phyloP scores from a whole-genome alignment of 2,329 filamentous ascomycete species.

The Arthrobotrys megalospora region DNA sequence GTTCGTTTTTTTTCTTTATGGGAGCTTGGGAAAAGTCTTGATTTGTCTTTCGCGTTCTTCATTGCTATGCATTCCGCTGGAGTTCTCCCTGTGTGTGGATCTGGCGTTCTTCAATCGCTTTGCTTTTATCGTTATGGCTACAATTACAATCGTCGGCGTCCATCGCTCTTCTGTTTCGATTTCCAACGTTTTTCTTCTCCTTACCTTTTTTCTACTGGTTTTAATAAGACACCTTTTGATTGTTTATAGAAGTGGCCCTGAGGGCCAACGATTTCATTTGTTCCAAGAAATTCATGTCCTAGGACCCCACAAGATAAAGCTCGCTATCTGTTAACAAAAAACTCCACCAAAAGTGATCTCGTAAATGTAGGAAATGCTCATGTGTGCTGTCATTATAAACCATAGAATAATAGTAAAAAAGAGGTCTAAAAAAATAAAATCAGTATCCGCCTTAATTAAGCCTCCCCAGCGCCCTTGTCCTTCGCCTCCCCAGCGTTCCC shows the following conservation, averaged over 20 bases:
- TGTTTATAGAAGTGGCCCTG: neutral
- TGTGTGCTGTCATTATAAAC: neutral
- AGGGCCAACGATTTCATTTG: neutral
- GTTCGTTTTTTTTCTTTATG: neutral
- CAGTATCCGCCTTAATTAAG: neutral
- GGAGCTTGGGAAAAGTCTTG: constrained; percentile 18
- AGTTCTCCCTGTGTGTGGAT: neutral
- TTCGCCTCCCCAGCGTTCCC: constrained; percentile 4
- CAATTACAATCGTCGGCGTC: neutral
- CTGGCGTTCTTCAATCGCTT: neutral
- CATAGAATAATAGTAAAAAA: neutral
- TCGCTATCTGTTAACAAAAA: neutral
- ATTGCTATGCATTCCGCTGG: neutral
- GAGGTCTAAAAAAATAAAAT: neutral
- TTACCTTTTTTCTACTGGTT: neutral
- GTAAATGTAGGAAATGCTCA: neutral
- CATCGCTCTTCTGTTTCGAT: neutral
- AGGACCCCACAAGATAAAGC: neutral
- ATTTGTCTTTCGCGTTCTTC: neutral
- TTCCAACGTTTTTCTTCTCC: too few species aligned
- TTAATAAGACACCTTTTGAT: neutral
- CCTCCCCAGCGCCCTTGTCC: neutral
- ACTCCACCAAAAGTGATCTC: neutral
- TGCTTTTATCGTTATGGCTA: neutral
- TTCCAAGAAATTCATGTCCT: neutral